Evolutionary conservation across 1,139 yeast genomes (phyloP), one percentile per base, ranked within the genome.

Genomic region (Yamadazyma friedrichii): DNA sequence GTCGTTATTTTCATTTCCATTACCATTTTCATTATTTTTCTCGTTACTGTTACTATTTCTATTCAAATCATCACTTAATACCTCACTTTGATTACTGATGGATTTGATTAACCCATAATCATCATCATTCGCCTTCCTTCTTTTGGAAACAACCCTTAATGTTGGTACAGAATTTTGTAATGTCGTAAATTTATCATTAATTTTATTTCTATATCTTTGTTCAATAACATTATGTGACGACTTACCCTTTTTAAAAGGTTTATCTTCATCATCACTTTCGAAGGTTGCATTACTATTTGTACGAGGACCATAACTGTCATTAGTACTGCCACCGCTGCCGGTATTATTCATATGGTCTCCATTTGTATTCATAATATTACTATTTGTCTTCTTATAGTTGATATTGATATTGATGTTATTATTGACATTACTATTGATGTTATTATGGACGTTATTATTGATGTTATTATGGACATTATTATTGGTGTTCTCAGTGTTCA

Each of bases 181-280:
- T 13, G 67, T 65, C 20, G 62, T 61, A 49, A 71, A 70, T 48
- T 69, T 67, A 50, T 70, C 74, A 48, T 70, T 71, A 45, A 71
- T 70, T 45, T 69, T 70, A 53, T 71, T 70, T 42, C 77, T 53
- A 53, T 70, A 70, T 41, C 77, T 49, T 49, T 71, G 77, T 46
- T 71, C 77, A 40, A 71, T 70, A 4, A 71, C 65, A 44, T 70
- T 71, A 54, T 71, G 77, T 5, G 74, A 65, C 1, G 70, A 64
- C 42, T 63, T 65, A 25, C 57, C 53, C 8, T 62, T 54, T 35
- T 49, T 41, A n/a, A 29, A 34, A 10, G 32, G 38, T 15, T 35
- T 27, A 4, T 36, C 39, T 4, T 25, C 35, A 3, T 38, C 35
- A 6, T 48, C 50, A 16, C 41, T 48, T 10, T 17, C 35, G 5